A percentile compares a stretch with the other conserved stretches of the same genome.
These are phyloP conservation scores for Rhizopogon vesiculosus DNA, from an alignment of 768 basidiomycete species.

Conservation along the genomic window DNA sequence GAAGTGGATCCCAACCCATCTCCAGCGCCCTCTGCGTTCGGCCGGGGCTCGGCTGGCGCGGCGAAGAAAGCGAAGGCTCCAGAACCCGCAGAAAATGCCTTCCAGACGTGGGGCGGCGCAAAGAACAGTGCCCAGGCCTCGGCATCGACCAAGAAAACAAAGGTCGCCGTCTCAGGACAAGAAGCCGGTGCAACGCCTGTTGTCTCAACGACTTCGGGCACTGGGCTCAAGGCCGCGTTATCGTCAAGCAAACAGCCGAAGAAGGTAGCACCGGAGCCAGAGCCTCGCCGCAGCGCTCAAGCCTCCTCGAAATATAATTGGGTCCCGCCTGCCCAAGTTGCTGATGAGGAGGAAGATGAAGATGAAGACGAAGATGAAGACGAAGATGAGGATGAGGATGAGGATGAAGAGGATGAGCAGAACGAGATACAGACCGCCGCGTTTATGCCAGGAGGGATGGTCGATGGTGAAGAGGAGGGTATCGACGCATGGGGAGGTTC, in stretches of 20 bases:
- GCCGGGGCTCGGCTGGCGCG: slow-evolving; percentile 9
- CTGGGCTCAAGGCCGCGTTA: neutral
- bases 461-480: neutral
- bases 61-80: slow-evolving; percentile 14
- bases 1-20: slow-evolving; percentile 11
- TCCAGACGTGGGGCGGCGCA: neutral
- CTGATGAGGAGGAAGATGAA: slow-evolving; percentile 11
- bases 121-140: neutral
- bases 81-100: neutral
- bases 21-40: slow-evolving; percentile 1
- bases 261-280: slow-evolving; percentile 9
- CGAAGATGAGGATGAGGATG: slow-evolving; percentile 4
- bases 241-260: slow-evolving; percentile 8
- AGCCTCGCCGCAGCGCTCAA: slow-evolving; percentile 5
- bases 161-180: slow-evolving; percentile 9
- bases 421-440: slow-evolving; percentile 16
- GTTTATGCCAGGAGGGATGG: neutral
- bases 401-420: slow-evolving; percentile 19
- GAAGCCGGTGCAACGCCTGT: slow-evolving; percentile 5
- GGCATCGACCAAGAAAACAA: neutral
- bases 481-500: neutral
- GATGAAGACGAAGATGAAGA: slow-evolving; percentile 15
- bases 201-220: slow-evolving; percentile 9
- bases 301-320: slow-evolving; percentile 9
- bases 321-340: slow-evolving; percentile 11